These are phyloP conservation scores for Thraustotheca clavata DNA, from an alignment of 352 stramenopile species.

Conservation along the genomic window DNA sequence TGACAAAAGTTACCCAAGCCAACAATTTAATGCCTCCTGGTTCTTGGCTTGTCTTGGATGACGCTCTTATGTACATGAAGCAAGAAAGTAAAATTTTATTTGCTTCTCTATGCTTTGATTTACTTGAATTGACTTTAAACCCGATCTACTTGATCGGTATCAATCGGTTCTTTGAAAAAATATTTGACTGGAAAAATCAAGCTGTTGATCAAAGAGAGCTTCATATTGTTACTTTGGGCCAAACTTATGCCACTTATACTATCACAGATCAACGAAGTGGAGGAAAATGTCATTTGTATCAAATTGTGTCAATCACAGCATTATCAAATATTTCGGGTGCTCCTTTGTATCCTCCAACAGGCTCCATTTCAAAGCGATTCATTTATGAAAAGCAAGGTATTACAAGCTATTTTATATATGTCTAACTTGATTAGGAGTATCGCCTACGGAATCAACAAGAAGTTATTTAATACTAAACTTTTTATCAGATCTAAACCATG, in stretches of 20 bases:
- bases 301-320: conserved; percentile 2
- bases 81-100: neutral
- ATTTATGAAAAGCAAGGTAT: conserved; percentile 33
- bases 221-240: conserved; percentile 38
- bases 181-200: conserved; percentile 57
- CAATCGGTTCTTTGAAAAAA: conserved; percentile 46
- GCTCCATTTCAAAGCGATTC: conserved; percentile 67
- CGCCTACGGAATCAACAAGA: neutral
- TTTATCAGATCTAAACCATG: neutral
- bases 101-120: neutral
- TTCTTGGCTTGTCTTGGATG: conserved; percentile 9
- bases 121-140: neutral
- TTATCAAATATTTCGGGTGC: conserved; percentile 22
- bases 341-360: conserved; percentile 25
- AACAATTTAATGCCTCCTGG: conserved; percentile 17
- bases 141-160: conserved; percentile 22
- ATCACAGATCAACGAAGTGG: conserved; percentile 56
- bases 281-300: conserved; percentile 15
- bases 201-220: conserved; percentile 28
- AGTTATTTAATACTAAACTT: neutral
- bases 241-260: conserved; percentile 27
- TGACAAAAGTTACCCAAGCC: conserved; percentile 19
- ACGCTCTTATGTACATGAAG: conserved; percentile 10
- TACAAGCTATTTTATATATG: neutral
- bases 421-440: neutral